phyloP scores from a whole-genome alignment of 331 rosid species.

The Stylosanthes scabra region DNA sequence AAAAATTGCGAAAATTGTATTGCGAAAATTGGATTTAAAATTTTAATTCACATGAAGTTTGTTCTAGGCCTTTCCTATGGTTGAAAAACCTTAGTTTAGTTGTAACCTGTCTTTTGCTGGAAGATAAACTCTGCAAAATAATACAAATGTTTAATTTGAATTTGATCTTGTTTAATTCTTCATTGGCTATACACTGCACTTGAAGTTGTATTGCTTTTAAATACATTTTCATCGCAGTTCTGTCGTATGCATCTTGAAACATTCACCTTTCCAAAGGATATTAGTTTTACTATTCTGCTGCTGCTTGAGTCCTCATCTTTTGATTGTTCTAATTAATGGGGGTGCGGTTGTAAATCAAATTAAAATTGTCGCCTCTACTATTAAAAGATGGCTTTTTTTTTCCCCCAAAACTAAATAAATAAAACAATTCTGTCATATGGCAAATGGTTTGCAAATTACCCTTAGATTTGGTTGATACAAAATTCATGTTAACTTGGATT shows the following conservation, averaged over 20 bases:
- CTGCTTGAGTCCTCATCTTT: constrained; percentile 3
- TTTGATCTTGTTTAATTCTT: constrained; percentile 11
- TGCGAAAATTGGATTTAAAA: background rate
- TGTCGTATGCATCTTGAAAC: background rate
- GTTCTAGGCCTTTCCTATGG: background rate
- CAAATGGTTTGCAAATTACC: background rate
- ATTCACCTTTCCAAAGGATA: background rate
- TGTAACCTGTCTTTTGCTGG: background rate
- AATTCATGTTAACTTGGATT: background rate
- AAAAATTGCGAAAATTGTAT: background rate
- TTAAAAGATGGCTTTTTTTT: too few species aligned
- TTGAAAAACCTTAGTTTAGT: background rate
- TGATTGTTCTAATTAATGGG: background rate
- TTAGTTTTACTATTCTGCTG: background rate
- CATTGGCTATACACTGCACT: background rate
- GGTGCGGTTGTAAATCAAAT: background rate
- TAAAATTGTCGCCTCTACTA: too few species aligned
- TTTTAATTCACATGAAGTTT: background rate
- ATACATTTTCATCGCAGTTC: background rate
- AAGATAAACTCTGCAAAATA: background rate
- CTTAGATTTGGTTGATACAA: constrained; percentile 7
- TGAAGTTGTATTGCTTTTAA: background rate
- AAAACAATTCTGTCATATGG: background rate
- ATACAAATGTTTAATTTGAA: background rate
- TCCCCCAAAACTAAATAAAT: background rate